Conservation (phyloP, 495 filamentous ascomycete species). For the Talaromyces adpressus region DNA sequence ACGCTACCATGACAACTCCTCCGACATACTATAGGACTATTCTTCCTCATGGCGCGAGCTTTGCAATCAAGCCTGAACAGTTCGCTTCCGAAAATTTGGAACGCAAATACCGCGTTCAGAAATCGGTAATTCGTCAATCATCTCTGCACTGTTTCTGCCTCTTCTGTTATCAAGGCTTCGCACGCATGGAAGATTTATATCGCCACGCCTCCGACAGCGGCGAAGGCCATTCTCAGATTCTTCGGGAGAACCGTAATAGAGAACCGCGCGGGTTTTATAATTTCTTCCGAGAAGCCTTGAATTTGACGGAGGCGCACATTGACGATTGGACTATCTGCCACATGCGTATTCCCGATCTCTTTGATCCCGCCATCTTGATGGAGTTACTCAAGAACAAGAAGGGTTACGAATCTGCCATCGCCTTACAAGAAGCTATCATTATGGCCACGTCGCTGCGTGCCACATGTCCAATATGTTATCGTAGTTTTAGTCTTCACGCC, state of each 20-base stretch:
- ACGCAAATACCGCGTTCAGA: slow-evolving; percentile 6
- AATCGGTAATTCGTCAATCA: slow-evolving; percentile 5
- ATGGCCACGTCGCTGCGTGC: slow-evolving; percentile 6
- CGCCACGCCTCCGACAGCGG: slow-evolving; percentile 7
- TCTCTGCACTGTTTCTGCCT: slow-evolving; percentile 10
- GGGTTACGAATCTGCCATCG: slow-evolving; percentile 1
- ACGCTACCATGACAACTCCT: not conserved
- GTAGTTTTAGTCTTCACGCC: slow-evolving; percentile 8
- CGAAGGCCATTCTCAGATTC: slow-evolving; percentile 8
- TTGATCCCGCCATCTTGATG: slow-evolving; percentile 8
- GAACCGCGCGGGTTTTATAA: slow-evolving; percentile 6
- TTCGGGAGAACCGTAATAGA: slow-evolving; percentile 6
- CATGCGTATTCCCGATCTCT: slow-evolving; percentile 7
- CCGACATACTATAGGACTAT: not conserved
- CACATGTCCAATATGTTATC: slow-evolving; percentile 6
- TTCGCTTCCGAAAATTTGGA: slow-evolving; percentile 4
- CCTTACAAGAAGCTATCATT: slow-evolving; percentile 7
- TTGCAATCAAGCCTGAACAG: slow-evolving; percentile 1
- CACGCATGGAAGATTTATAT: slow-evolving; percentile 9
- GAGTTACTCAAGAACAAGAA: slow-evolving; percentile 8
- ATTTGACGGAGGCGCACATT: slow-evolving; percentile 6
- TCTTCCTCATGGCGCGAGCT: not conserved
- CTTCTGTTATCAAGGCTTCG: slow-evolving; percentile 8
- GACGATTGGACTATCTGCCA: slow-evolving; percentile 9
- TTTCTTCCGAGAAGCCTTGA: slow-evolving; percentile 8